These are phyloP conservation scores for Imleria badia DNA, from an alignment of 768 basidiomycete genomes.

Conservation along the genomic window DNA sequence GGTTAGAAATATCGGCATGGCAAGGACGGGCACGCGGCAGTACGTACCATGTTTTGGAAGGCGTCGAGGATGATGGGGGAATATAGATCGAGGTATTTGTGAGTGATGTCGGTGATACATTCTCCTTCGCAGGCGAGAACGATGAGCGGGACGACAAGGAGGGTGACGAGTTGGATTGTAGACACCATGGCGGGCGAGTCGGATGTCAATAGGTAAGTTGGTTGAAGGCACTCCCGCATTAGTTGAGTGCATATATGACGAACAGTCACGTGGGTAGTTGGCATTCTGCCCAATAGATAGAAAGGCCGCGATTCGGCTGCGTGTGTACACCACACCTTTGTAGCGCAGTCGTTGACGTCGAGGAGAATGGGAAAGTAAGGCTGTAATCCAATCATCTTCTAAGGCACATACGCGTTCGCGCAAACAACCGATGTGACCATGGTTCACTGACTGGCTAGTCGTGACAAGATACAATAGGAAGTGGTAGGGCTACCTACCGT, in stretches of 20 bases:
- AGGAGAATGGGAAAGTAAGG: background rate
- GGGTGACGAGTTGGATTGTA: conserved; percentile 18
- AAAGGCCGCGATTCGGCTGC: background rate
- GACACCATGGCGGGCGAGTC: conserved; percentile 20
- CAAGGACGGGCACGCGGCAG: background rate
- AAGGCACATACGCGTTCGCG: background rate
- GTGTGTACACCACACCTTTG: background rate
- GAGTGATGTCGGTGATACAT: conserved; percentile 62
- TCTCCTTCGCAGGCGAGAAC: conserved; percentile 67
- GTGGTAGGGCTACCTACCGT: conserved; percentile 3
- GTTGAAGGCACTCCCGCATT: background rate
- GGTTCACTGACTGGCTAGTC: background rate
- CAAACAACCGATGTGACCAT: background rate
- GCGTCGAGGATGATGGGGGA: conserved; percentile 39
- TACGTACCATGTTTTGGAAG: conserved; percentile 44
- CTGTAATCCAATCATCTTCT: background rate
- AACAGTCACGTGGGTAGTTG: conserved; percentile 22
- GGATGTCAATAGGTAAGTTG: conserved; percentile 5
- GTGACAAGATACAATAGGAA: background rate
- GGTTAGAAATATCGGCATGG: conserved; percentile 1
- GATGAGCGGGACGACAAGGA: conserved; percentile 35
- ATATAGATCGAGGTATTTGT: conserved; percentile 54
- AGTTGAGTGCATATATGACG: background rate
- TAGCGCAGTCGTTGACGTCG: background rate
- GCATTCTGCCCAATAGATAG: background rate